Base-by-base conservation (phyloP, 495 filamentous ascomycete species). In the Penicillium roqueforti region DNA sequence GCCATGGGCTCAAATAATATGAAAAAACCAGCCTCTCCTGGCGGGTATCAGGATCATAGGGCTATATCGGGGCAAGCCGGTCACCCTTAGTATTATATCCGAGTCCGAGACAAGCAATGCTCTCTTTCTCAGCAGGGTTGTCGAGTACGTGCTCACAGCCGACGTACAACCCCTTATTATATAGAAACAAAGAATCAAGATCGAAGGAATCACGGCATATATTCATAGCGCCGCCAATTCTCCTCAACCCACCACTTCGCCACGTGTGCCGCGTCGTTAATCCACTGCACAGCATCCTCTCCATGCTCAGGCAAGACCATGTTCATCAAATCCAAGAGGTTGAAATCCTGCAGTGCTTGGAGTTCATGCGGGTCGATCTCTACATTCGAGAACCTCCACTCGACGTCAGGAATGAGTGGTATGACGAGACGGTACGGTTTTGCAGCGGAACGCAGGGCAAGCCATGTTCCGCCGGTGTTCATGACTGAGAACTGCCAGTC, bases 401-500 rank as follows among this genome's bases (percentile, higher is more conserved):
- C 64, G 25, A 69, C 64, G n/a, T 66, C 60, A 18, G 63, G 63
- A 10, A 71, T 66, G 8, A 76, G 60, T 4, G 74, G 74, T 8
- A 74, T 31, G 8, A 76, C 57, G 6, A 76, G 51, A 9, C 74
- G 63, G 20, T 66, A 68, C 3, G 66, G 70, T n/a, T 65, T 62
- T 42, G 55, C 18, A 14, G 65, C 51, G 40, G 67, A 59, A 57
- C 71, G 47, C 42, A 68, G 11, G 56, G 59, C 61, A 28, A 76
- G 51, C 60, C 68, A 62, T 7, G 68, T 67, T 4, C 67, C 68
- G 9, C 73, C 73, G 1, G 71, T 70, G 49, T 76, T 76, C 50
- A 75, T 68, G 39, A 72, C 67, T n/a, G 68, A 68, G 56, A 74
- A 73, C 28, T 75, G 69, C 72, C 72, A 76, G 47, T 68, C 61